A percentile compares a stretch with the other conserved stretches of the same genome.
Evolutionary conservation across 352 stramenopile species (phyloP).

Genomic region (Globisporangium nagaii): DNA sequence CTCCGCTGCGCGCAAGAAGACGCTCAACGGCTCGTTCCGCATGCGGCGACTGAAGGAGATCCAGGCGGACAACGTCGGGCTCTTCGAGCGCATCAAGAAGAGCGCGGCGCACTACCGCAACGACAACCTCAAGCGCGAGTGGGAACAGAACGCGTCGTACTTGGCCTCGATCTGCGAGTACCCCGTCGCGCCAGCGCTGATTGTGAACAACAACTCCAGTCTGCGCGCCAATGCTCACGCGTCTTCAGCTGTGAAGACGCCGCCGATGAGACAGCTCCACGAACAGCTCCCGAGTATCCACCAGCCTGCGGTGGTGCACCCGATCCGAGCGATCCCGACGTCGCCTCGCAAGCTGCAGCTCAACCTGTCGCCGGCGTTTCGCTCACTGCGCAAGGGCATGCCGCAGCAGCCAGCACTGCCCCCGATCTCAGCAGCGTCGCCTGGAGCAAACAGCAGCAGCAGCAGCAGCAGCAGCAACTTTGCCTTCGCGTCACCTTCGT

Average conservation of each 20-base stretch:
- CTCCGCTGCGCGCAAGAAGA: conserved; percentile 25
- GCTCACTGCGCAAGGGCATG: conserved; percentile 63
- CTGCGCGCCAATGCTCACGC: background rate
- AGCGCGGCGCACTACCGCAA: conserved; percentile 58
- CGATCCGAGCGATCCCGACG: conserved; percentile 52
- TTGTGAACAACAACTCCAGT: too few species aligned
- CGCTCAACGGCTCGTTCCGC: conserved; percentile 44
- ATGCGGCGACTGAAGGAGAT: conserved; percentile 57
- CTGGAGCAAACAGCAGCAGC: conserved; percentile 1
- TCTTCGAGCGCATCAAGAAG: conserved; percentile 60
- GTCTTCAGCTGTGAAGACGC: background rate
- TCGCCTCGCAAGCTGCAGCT: conserved; percentile 45
- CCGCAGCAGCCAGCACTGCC: conserved; percentile 58
- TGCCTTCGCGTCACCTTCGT: conserved; percentile 1
- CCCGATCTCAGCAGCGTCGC: conserved; percentile 29
- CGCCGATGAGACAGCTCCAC: background rate
- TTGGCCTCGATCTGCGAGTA: conserved; percentile 69
- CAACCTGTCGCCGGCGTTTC: conserved; percentile 55
- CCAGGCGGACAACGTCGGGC: conserved; percentile 42
- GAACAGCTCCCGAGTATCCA: conserved; percentile 22
- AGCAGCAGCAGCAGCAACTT: conserved; percentile 1
- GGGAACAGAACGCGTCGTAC: conserved; percentile 67
- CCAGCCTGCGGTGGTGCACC: conserved; percentile 22
- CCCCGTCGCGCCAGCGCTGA: conserved; percentile 23
- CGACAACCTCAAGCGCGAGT: conserved; percentile 47